Base-by-base conservation (phyloP, 2,329 filamentous ascomycete genomes). In the Aphanoascus verrucosus region DNA sequence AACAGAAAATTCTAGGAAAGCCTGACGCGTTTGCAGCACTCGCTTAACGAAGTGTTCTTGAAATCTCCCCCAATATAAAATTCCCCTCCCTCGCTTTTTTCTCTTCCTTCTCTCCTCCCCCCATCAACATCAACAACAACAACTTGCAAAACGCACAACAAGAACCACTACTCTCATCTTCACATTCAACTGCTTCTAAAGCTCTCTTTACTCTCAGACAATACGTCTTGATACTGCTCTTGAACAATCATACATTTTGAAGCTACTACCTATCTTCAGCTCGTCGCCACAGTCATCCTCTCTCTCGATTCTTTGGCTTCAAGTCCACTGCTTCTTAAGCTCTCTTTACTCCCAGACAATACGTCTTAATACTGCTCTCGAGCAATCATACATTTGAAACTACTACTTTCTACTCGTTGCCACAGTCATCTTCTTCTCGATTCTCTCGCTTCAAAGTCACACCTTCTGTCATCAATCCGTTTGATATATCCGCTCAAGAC, bases 61-160 rank as follows among this genome's bases (percentile, higher is more conserved):
- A n/a, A 14, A 6, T 35, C 40, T 12, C 2, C 46, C 19, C 20
- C 17, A 12, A 51, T 57, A 57, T 56, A 55, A 57, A 54, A 52
- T 46, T 38, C 45, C 40, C 42, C 15, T 35, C 28, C 12, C 45
- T 17, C 19, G 31, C 34, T 38, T 42, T 17, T 42, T 45, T 42
- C 23, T 23, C 20, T 32, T 46, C 45, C 52, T 23, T 48, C 55
- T 52, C 38, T 50, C 34, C 28, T 35, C 15, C 43, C 19, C 7
- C 35, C 17, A 34, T 42, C 44, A 12, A 20, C 37, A 3, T 17
- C 38, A 34, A 28, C 7, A 28, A 7, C 23, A 28, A 28, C 23
- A 7, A 3, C 3, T 28, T 4, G 23, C 23, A 28, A 28, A 28
- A 28, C 23, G 23, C 23, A 28, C 23, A 28, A 7, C 23, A 28